Conservation (phyloP, 768 basidiomycete genomes). For the Boletus edulis region DNA sequence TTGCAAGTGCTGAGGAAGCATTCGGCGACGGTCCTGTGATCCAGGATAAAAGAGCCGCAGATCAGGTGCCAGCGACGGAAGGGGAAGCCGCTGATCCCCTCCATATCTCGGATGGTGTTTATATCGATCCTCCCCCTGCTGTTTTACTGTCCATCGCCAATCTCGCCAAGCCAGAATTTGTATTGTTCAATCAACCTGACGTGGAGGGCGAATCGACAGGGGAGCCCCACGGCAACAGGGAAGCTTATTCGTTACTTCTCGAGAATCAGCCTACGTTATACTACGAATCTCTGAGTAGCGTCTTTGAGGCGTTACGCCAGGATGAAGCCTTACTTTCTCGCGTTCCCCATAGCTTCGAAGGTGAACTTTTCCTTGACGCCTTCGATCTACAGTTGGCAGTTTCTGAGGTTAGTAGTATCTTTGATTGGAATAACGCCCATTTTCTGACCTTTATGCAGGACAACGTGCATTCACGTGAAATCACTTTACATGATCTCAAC, state of each 20-base stretch:
- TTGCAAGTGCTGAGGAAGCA: slow-evolving; percentile 4
- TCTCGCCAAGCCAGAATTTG: slow-evolving; percentile 41
- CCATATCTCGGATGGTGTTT: slow-evolving; percentile 64
- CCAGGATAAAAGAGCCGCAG: slow-evolving; percentile 13
- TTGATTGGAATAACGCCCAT: neutral
- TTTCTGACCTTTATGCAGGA: slow-evolving; percentile 44
- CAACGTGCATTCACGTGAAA: slow-evolving; percentile 64
- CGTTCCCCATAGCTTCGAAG: slow-evolving; percentile 47
- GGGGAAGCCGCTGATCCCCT: slow-evolving; percentile 42
- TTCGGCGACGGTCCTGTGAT: neutral
- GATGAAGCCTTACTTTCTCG: slow-evolving; percentile 49
- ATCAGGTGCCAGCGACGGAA: slow-evolving; percentile 7
- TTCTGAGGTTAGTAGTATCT: slow-evolving; percentile 51
- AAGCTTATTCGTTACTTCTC: slow-evolving; percentile 46
- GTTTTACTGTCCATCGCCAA: slow-evolving; percentile 50
- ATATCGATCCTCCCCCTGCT: slow-evolving; percentile 72
- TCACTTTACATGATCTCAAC: slow-evolving; percentile 71
- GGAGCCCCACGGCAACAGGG: slow-evolving; percentile 15
- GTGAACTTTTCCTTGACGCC: slow-evolving; percentile 69
- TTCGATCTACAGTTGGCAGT: slow-evolving; percentile 62
- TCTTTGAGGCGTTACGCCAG: slow-evolving; percentile 71
- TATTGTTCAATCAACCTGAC: slow-evolving; percentile 56
- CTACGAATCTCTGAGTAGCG: slow-evolving; percentile 67
- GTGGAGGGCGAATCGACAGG: slow-evolving; percentile 23
- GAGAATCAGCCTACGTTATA: slow-evolving; percentile 67